Evolutionary conservation across 1,284 basidiomycete genomes (phyloP).

Genomic region (Leccinum insolens): DNA sequence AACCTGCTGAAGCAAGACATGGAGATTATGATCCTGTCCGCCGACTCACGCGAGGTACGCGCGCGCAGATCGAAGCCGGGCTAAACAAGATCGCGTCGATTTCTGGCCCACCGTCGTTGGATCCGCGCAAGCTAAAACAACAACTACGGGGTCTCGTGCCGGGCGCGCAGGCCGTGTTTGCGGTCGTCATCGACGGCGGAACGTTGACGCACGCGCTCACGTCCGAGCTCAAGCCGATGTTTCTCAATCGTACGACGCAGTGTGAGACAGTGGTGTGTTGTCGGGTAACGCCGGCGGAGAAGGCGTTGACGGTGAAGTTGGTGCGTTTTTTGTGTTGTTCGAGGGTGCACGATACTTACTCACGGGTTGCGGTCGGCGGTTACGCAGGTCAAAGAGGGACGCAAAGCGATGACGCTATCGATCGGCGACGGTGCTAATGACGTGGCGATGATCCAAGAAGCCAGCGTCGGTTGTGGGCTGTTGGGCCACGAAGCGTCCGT

Average conservation of each 20-base stretch:
- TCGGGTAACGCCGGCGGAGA: slow-evolving; percentile 95
- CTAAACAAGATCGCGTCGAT: slow-evolving; percentile 93
- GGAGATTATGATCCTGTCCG: slow-evolving; percentile 97
- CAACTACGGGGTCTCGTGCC: slow-evolving; percentile 62
- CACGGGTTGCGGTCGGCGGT: slow-evolving; percentile 4
- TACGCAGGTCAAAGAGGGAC: slow-evolving; percentile 87
- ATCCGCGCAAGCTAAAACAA: slow-evolving; percentile 40
- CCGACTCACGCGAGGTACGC: slow-evolving; percentile 78
- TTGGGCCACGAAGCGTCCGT: slow-evolving; percentile 96
- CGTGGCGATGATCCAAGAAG: slow-evolving; percentile 98
- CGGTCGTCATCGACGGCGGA: slow-evolving; percentile 96
- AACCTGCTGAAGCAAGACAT: slow-evolving; percentile 90
- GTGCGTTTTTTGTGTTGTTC: slow-evolving; percentile 47
- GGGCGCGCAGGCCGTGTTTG: slow-evolving; percentile 75
- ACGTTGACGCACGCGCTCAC: slow-evolving; percentile 85
- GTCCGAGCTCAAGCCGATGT: slow-evolving; percentile 79
- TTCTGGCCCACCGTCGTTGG: slow-evolving; percentile 63
- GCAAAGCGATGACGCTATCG: slow-evolving; percentile 94
- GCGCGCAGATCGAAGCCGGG: slow-evolving; percentile 89
- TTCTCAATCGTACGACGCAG: slow-evolving; percentile 91
- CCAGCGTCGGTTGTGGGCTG: slow-evolving; percentile 94
- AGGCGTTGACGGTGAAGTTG: slow-evolving; percentile 92
- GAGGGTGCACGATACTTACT: not conserved
- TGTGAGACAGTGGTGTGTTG: slow-evolving; percentile 98
- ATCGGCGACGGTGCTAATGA: slow-evolving; percentile 98